Base-by-base conservation (phyloP, 202 grass and related monocot species). In the Hordeum pubiflorum region DNA sequence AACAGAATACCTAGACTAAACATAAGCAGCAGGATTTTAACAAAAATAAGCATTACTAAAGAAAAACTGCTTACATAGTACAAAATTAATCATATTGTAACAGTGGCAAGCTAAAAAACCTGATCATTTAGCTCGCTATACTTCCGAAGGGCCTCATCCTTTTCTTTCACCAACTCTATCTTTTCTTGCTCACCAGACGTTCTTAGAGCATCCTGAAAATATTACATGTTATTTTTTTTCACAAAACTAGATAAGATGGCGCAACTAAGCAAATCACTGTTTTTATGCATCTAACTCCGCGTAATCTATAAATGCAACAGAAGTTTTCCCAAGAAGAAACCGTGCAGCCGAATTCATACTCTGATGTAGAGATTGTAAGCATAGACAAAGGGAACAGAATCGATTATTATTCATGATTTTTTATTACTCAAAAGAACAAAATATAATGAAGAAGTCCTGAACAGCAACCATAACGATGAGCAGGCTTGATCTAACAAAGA, bases 51-150 rank as follows among this genome's bases (percentile, higher is more conserved):
- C 22, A 61, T 61, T 61, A 61, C 58, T 61, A 14, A 10, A 29
- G 1, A n/a, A 63, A 64, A 64, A 76, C 23, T 32, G 12, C 48
- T 76, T 17, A 59, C 14, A 17, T 26, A 39, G 39, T 41, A 43
- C 33, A 58, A 69, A 54, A 85, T 62, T 39, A 52, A 78, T 4
- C 21, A 69, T 11, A 64, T 63, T 4, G 27, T 9, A 36, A 39
- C 24, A 80, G 17, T 27, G 9, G 23, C 33, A 81, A 71, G 63
- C 46, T 54, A 58, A 44, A 50, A 77, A 84, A 99, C 96, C 91
- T 99, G 96, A 83, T 99, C 87, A 85, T 99, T 91, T 73, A 91
- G 71, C 84, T 99, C 96, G 43, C 85, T 91, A 66, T 93, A 99
- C 58, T 99, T 99, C 72, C 62, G 85, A 68, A 89, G 48, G 39